Percentiles rank a stretch among this genome's conserved stretches.
Evolutionary conservation across 192 early-diverging fungal species (phyloP).

Genomic region (Umbelopsis vinacea): DNA sequence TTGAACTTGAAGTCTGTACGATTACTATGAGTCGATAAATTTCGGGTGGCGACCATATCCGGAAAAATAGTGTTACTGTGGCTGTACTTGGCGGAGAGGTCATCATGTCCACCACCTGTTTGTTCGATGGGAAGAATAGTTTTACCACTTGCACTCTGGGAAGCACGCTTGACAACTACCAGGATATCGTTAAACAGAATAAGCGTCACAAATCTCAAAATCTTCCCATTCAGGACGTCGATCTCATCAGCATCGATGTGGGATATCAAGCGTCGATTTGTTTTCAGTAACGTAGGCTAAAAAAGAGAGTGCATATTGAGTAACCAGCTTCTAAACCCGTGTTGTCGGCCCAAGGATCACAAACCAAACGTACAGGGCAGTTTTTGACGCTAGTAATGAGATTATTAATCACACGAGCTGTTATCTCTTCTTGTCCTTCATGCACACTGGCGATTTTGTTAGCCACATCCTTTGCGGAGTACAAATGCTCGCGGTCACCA

Average conservation of each 20-base stretch:
- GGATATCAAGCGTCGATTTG: not conserved
- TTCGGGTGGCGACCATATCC: not conserved
- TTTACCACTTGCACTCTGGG: not conserved
- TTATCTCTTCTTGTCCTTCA: not conserved
- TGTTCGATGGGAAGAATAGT: not conserved
- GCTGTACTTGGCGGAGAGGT: not conserved
- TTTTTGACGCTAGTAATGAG: not conserved
- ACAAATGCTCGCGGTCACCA: not conserved
- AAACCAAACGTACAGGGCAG: not conserved
- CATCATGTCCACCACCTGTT: not conserved
- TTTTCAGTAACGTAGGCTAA: slow-evolving; percentile 4
- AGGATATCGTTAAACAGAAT: slow-evolving; percentile 2
- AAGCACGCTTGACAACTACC: not conserved
- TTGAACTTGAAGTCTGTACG: not conserved
- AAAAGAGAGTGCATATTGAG: not conserved
- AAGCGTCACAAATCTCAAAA: slow-evolving; percentile 4
- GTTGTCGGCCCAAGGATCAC: not conserved
- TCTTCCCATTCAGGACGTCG: slow-evolving; percentile 3
- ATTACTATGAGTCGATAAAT: not conserved
- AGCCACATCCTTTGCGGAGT: not conserved
- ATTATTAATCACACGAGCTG: not conserved
- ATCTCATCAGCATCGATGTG: slow-evolving; percentile 16
- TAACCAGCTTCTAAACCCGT: not conserved
- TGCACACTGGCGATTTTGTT: not conserved
- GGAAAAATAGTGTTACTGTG: not conserved